Evolutionary conservation across 805 yeast species (phyloP).

Genomic region (Yarrowia divulgata): DNA sequence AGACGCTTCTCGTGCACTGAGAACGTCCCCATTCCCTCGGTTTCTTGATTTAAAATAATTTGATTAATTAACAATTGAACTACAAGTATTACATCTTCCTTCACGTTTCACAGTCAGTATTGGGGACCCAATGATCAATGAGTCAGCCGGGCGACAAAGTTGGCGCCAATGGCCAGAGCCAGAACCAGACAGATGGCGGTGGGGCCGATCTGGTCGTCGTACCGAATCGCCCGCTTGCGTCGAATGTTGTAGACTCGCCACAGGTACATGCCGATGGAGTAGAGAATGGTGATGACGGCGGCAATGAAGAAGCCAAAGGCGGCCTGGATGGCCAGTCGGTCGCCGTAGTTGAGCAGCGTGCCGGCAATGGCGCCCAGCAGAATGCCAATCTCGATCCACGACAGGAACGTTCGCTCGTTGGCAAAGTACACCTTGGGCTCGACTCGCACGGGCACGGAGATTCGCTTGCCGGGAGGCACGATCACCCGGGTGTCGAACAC

Average conservation of each 20-base stretch:
- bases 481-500: conserved; percentile 62
- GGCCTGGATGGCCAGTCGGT: conserved; percentile 73
- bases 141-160: conserved; percentile 51
- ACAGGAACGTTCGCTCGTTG: conserved; percentile 90
- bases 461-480: conserved; percentile 88
- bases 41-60: too few species aligned
- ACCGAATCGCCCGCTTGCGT: conserved; percentile 78
- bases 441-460: conserved; percentile 92
- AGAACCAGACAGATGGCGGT: conserved; percentile 77
- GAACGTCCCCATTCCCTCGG: too few species aligned
- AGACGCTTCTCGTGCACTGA: too few species aligned
- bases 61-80: not conserved
- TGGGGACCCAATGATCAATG: conserved; percentile 33
- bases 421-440: conserved; percentile 99
- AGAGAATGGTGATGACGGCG: conserved; percentile 73
- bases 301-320: conserved; percentile 86
- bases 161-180: conserved; percentile 66
- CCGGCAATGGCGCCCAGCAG: conserved; percentile 89
- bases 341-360: conserved; percentile 84
- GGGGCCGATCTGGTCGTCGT: conserved; percentile 90
- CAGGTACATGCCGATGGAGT: conserved; percentile 75
- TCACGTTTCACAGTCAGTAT: not conserved
- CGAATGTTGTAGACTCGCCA: conserved; percentile 86
- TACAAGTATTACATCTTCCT: not conserved
- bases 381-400: conserved; percentile 93